Evolutionary conservation across 257 asterid species (phyloP), one percentile per base, ranked within the genome.

Genomic region (Plantago elongata): DNA sequence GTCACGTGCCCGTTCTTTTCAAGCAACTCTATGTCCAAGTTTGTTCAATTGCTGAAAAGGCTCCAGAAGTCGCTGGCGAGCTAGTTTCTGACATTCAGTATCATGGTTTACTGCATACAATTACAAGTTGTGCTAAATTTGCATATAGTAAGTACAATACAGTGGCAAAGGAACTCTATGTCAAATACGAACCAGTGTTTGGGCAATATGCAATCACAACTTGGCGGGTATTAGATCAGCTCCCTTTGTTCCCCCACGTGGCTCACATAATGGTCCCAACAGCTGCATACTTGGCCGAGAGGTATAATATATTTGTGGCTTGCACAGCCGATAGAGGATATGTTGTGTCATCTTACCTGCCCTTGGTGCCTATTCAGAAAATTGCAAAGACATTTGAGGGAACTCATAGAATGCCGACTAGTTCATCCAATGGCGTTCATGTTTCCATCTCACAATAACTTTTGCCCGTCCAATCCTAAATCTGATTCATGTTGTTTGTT

Each of bases 241-340:
- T 81, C 38, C 95, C 97, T 0, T 54, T 84, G 67, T 84, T 90
- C 61, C 79, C 86, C 0, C 89, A 78, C 60, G 78, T 80, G 71
- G 95, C 92, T 48, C 87, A 79, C 37, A 73, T 84, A 7, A 57
- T 83, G 73, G 82, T 84, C 62, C 97, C 97, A 0, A 84, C 94
- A 43, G 95, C 81, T 2, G 85, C 88, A 0, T 75, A 87, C 63
- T 87, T 89, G 94, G 85, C 88, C 9, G 97, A 87, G 76, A 81
- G 78, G 69, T 90, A 90, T 58, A 90, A 90, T 17, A 83, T 69
- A 34, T 65, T 70, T 5, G 83, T 84, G 72, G 66, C 68, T 5
- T 66, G 61, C 14, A 67, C 81, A 30, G 74, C 71, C 0, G 77
- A 72, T 59, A 81, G 49, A 57, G 92, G 95, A 13, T 81, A 76